Evolutionary conservation across 306 rosid species (phyloP).

Genomic region (Lathyrus oleraceus): DNA sequence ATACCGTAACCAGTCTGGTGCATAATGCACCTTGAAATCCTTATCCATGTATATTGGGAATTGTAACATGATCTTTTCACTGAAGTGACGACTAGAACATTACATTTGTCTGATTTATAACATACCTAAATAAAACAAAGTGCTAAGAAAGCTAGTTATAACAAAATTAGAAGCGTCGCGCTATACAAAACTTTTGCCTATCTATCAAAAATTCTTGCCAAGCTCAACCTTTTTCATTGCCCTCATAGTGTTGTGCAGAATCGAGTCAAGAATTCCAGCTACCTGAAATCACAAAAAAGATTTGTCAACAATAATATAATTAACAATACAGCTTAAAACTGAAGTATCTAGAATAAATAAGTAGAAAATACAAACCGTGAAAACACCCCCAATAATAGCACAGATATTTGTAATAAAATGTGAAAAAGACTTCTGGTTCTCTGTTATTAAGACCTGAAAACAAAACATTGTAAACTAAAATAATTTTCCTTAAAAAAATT

Average conservation of each 20-base stretch:
- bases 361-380: slow-evolving; percentile 75
- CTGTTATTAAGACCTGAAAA: slow-evolving; percentile 75
- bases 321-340: slow-evolving; percentile 15
- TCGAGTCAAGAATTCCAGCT: slow-evolving; percentile 91
- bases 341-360: slow-evolving; percentile 2
- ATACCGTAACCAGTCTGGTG: background rate
- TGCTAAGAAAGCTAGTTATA: slow-evolving; percentile 25
- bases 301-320: slow-evolving; percentile 26
- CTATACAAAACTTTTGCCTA: slow-evolving; percentile 36
- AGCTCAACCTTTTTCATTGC: slow-evolving; percentile 79
- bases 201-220: slow-evolving; percentile 80
- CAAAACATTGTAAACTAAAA: slow-evolving; percentile 26
- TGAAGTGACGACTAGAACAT: slow-evolving; percentile 31
- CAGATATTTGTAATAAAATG: slow-evolving; percentile 94
- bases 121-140: slow-evolving; percentile 9
- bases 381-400: slow-evolving; percentile 94
- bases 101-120: slow-evolving; percentile 36
- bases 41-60: background rate
- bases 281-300: slow-evolving; percentile 65
- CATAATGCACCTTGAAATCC: slow-evolving; percentile 11
- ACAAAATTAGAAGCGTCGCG: slow-evolving; percentile 40
- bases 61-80: slow-evolving; percentile 14
- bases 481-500: slow-evolving; percentile 28
- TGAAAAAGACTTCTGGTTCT: slow-evolving; percentile 76
- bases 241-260: slow-evolving; percentile 78